A percentile compares a stretch with the other conserved stretches of the same genome.
Evolutionary conservation across 2,329 filamentous ascomycete species (phyloP).

Genomic region (Colletotrichum tropicicola): DNA sequence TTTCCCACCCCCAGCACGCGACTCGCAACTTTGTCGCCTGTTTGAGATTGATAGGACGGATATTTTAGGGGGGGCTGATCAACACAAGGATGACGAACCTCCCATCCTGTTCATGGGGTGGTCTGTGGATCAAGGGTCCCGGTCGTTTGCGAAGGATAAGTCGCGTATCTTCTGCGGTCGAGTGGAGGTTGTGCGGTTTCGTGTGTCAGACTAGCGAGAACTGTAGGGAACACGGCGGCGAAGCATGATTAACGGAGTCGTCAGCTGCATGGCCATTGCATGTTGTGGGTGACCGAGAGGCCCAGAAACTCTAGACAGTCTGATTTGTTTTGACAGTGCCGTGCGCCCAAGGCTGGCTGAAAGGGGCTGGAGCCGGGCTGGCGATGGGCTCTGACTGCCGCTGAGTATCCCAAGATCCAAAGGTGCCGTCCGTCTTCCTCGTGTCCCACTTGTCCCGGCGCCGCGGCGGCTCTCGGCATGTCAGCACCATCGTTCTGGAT

Average conservation of each 20-base stretch:
- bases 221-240: slow-evolving; percentile 29
- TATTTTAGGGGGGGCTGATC: slow-evolving; percentile 56
- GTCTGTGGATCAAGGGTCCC: slow-evolving; percentile 35
- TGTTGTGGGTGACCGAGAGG: slow-evolving; percentile 1
- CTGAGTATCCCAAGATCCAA: slow-evolving; percentile 57
- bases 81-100: slow-evolving; percentile 41
- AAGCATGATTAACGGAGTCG: slow-evolving; percentile 31
- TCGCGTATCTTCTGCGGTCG: slow-evolving; percentile 27
- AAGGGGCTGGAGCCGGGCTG: slow-evolving; percentile 10
- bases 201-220: slow-evolving; percentile 33
- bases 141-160: slow-evolving; percentile 24
- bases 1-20: slow-evolving; percentile 28
- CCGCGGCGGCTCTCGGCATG: not conserved
- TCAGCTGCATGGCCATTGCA: slow-evolving; percentile 24
- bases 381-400: slow-evolving; percentile 56
- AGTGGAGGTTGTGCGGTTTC: slow-evolving; percentile 31
- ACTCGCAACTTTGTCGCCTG: slow-evolving; percentile 37
- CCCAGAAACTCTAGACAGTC: slow-evolving; percentile 16
- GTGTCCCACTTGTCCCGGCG: not conserved
- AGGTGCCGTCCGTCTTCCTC: not conserved
- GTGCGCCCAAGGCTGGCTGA: slow-evolving; percentile 31
- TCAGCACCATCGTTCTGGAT: not conserved
- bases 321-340: slow-evolving; percentile 23
- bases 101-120: slow-evolving; percentile 23
- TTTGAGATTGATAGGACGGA: slow-evolving; percentile 64